Percentiles rank a stretch among this genome's conserved stretches.
Evolutionary conservation across 31 red algal species (phyloP).

Genomic region (Odonthalia washingtoniensis): DNA sequence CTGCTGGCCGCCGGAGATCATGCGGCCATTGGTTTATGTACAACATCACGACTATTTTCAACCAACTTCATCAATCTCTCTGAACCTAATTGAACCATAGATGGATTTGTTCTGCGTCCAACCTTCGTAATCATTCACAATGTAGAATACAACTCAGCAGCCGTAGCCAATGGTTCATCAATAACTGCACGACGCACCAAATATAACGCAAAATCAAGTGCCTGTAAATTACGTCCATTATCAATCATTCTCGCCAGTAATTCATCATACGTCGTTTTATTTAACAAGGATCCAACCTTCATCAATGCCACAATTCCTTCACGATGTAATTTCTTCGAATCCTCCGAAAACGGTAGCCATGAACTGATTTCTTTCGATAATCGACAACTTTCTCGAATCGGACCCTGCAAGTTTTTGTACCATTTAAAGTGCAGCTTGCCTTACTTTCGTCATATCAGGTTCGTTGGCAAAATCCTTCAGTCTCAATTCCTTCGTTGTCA

Average conservation of each 20-base stretch:
- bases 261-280: constrained; percentile 82
- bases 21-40: constrained; percentile 36
- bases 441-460: too few relatives aligned
- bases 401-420: too few relatives aligned
- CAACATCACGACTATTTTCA: constrained; percentile 50
- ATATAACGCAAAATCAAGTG: constrained; percentile 83
- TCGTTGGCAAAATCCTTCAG: too few relatives aligned
- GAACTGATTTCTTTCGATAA: constrained; percentile 82
- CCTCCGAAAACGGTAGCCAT: constrained; percentile 89
- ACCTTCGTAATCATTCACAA: constrained; percentile 75
- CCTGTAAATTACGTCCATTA: constrained; percentile 77
- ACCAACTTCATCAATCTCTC: constrained; percentile 73
- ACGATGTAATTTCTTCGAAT: constrained; percentile 68
- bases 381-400: constrained; percentile 77
- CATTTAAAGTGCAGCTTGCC: too few relatives aligned
- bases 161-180: constrained; percentile 77
- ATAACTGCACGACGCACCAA: constrained; percentile 75
- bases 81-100: constrained; percentile 47
- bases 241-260: constrained; percentile 84
- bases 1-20: not conserved
- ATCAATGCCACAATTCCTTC: constrained; percentile 76
- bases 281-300: constrained; percentile 64
- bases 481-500: too few relatives aligned
- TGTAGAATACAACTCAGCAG: constrained; percentile 75
- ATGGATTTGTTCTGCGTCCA: constrained; percentile 41